These are phyloP conservation scores for Pseudoscleropodium purum DNA, from an alignment of 225 moss, liverwort and hornwort genomes.

Conservation along the genomic window DNA sequence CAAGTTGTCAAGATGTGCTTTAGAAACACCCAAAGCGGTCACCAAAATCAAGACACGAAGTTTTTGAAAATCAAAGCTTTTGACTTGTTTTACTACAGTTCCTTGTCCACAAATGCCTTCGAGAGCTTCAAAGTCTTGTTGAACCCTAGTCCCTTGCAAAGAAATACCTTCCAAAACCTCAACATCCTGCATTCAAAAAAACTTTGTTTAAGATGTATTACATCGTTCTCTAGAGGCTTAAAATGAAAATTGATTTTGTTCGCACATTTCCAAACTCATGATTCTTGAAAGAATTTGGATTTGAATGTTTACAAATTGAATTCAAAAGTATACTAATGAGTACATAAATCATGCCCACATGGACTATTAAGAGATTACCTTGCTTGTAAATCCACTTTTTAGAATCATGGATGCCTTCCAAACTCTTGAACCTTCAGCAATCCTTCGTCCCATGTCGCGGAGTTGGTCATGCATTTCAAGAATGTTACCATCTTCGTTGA, in stretches of 20 bases:
- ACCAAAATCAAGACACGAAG: background rate
- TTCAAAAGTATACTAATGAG: background rate
- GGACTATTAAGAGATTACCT: background rate
- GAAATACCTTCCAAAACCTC: background rate
- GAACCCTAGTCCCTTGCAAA: background rate
- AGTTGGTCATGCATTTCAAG: background rate
- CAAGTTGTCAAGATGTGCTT: background rate
- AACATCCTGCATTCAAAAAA: background rate
- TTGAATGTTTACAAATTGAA: background rate
- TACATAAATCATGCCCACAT: accelerated
- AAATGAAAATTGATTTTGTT: background rate
- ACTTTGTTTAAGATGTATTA: background rate
- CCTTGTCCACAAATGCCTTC: background rate
- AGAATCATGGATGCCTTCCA: background rate
- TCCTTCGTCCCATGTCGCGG: background rate
- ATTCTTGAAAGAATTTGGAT: background rate
- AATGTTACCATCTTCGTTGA: background rate
- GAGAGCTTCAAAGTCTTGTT: background rate
- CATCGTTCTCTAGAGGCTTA: background rate
- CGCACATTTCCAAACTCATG: background rate
- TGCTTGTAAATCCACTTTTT: background rate
- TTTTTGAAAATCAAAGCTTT: background rate
- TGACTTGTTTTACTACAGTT: background rate
- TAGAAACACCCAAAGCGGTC: accelerated
- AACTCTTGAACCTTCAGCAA: background rate